A percentile compares a stretch with the other conserved stretches of the same genome.
Conservation (phyloP, 2,329 filamentous ascomycete species). For the Pseudogymnoascus sp. region DNA sequence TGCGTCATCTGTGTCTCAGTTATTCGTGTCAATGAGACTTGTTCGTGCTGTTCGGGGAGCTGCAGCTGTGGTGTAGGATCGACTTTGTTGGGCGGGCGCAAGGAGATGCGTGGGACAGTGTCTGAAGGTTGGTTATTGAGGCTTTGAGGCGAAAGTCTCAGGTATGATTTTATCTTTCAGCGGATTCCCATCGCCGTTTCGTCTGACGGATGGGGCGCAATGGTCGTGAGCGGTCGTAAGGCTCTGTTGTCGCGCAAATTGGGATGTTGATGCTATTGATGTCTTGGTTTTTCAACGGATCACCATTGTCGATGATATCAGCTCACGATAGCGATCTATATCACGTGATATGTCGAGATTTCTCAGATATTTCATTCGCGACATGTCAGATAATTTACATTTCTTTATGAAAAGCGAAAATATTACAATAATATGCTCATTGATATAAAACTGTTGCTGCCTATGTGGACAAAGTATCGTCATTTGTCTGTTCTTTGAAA, state of each 20-base stretch:
- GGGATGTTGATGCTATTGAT: not conserved
- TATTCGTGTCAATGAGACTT: slow-evolving; percentile 18
- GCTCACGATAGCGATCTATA: not conserved
- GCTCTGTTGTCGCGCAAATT: not conserved
- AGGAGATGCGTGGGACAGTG: not conserved
- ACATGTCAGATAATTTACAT: not conserved
- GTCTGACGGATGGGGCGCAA: not conserved
- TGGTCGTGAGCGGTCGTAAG: not conserved
- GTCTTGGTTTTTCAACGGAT: not conserved
- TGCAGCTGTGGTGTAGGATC: slow-evolving; percentile 19
- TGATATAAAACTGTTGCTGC: not conserved
- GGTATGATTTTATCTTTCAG: not conserved
- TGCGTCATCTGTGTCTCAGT: slow-evolving; percentile 4
- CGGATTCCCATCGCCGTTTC: not conserved
- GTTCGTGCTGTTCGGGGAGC: slow-evolving; percentile 23
- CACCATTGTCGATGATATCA: slow-evolving; percentile 3
- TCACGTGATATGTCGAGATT: not conserved
- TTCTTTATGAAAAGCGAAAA: not conserved
- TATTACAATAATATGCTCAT: not conserved
- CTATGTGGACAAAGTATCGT: not conserved
- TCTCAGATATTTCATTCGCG: not conserved
- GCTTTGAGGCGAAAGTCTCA: slow-evolving; percentile 2
- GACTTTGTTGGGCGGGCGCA: slow-evolving; percentile 3
- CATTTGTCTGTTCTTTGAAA: not conserved
- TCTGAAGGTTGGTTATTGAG: not conserved